Evolutionary conservation across 805 yeast genomes (phyloP), one percentile per base, ranked within the genome.

Genomic region (Nakazawaea wickerhamii): DNA sequence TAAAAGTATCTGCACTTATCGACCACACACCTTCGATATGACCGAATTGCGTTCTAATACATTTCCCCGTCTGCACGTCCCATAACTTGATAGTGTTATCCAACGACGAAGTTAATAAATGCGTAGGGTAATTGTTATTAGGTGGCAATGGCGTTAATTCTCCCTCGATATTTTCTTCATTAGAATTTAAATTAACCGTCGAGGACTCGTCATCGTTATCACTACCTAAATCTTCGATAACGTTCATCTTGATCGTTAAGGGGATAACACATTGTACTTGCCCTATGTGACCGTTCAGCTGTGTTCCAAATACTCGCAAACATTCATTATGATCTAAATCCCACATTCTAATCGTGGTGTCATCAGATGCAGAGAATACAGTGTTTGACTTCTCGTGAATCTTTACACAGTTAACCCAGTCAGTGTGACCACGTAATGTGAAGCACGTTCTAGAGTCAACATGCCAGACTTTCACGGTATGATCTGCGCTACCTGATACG

Each of bases 11-110:
- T 1, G 97, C 95, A 14, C 93, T 88, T 43, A 93, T 84, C 33
- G 91, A 88, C 97, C 98, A 91, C 15, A 93, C 96, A 18, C 99
- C 99, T 63, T 93, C 98, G 42, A 91, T 88, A 58, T 93, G 99
- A 2, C 99, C 99, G 66, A 91, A 93, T 61, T 93, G 91, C 0
- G 99, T 93, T 45, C 96, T 72, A 9, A 89, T 77, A 57, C 98
- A 91, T 59, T 79, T 77, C 3, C 97, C 96, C 1, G 93, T 78
- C 48, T 70, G 70, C 23, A 89, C 83, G 52, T 88, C 95, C 97
- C 97, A 90, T 37, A 91, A 61, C 59, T 90, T 88, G 60, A 90
- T 88, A 5, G 97, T 90, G 61, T 89, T 89, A 61, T 90, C 98
- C 46, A 91, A 67, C 1, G 96, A 87, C 13, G 95, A 88, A 0